Evolutionary conservation across 2,329 filamentous ascomycete genomes (phyloP), one percentile per base, ranked within the genome.

Genomic region (Diaporthe ilicicola): DNA sequence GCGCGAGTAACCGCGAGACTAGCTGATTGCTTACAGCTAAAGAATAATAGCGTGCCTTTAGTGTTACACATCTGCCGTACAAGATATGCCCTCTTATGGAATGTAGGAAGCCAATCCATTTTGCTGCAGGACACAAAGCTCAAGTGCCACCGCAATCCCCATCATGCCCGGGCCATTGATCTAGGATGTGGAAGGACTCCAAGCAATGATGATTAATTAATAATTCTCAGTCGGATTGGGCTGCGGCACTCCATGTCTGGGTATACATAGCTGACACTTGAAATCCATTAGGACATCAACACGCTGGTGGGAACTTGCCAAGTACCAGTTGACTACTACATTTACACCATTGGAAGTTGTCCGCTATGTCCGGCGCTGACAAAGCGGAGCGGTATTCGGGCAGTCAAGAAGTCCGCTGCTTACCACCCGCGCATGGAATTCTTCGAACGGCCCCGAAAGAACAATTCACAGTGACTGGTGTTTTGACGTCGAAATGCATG

Each of bases 301-400:
- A n/a, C n/a, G 4, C 10, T 7, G 19, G 32, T 37, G 15, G 34
- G 10, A 15, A 10, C 12, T 24, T 22, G 12, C 32, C 12, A 39
- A 8, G 53, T 37, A 48, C 56, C n/a, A n/a, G n/a, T n/a, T n/a
- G n/a, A n/a, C n/a, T n/a, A n/a, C n/a, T n/a, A n/a, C n/a, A n/a
- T 27, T 4, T 12, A 48, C 42, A 24, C 15, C 27, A 48, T 22
- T 9, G 17, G 39, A 8, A 34, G 29, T 34, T 12, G 56, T 48
- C 56, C 54, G 42, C 32, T 4, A 24, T 48, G 42, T 17, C 42
- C n/a, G 42, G 9, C 39, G 59, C 59, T 62, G 59, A 62, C 42
- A 62, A 62, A 62, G 42, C 59, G 29, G 27, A 7, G 44, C 27
- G 59, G 59, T 34, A 22, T 48, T 62, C 56, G 42, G 56, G 29